Conservation (phyloP, 371 early-diverging fungal genomes). For the Syncephalastrum sp. region DNA sequence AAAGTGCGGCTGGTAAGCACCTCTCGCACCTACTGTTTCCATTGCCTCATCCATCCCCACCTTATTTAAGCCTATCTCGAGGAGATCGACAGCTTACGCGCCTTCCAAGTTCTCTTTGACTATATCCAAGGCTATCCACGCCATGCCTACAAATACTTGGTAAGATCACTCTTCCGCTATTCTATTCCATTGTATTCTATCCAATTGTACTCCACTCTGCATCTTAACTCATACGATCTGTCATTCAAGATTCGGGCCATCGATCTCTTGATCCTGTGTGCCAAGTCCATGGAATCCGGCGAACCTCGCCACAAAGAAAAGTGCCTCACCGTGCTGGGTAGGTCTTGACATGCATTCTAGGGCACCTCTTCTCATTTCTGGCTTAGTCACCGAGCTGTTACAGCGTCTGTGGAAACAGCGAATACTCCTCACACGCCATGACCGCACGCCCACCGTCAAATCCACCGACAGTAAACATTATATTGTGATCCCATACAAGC, state of each 20-base stretch:
- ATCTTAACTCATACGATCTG: no score
- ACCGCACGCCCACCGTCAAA: slow-evolving; percentile 34
- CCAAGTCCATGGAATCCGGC: slow-evolving; percentile 19
- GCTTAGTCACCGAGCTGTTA: slow-evolving; percentile 38
- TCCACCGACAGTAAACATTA: slow-evolving; percentile 45
- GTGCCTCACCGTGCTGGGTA: slow-evolving; percentile 32
- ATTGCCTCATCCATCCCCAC: neutral
- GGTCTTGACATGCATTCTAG: neutral
- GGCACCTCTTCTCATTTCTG: neutral
- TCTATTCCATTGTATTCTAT: no score
- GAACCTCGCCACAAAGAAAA: slow-evolving; percentile 28
- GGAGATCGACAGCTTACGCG: slow-evolving; percentile 31
- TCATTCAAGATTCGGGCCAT: slow-evolving; percentile 36
- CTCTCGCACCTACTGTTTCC: neutral
- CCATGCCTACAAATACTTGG: slow-evolving; percentile 49
- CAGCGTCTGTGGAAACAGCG: slow-evolving; percentile 46
- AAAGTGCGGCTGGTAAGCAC: slow-evolving; percentile 35
- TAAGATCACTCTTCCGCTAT: slow-evolving; percentile 8
- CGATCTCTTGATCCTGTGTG: slow-evolving; percentile 29
- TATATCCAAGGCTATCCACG: slow-evolving; percentile 47
- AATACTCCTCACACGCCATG: slow-evolving; percentile 28
- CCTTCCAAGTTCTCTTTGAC: slow-evolving; percentile 38
- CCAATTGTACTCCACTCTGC: no score
- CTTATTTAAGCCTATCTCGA: slow-evolving; percentile 24
- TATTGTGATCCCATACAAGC: slow-evolving; percentile 33